These are phyloP conservation scores for Curvularia eragrostidis DNA, from an alignment of 2,329 filamentous ascomycete species.

Conservation along the genomic window DNA sequence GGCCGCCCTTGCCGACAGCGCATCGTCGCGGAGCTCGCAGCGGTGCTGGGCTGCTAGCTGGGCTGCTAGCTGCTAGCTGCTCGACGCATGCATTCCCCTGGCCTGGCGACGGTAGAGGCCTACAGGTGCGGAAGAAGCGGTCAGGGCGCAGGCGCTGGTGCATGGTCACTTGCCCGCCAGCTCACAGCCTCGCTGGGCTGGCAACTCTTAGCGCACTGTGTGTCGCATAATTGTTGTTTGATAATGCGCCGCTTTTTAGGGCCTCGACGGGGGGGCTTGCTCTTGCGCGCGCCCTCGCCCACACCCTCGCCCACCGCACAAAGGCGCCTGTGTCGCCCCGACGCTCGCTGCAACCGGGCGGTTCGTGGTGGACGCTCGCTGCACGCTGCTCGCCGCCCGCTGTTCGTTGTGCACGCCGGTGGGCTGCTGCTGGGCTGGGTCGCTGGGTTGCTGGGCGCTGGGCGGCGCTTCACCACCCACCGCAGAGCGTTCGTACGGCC, in stretches of 20 bases:
- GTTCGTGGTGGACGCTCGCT: constrained; percentile 2
- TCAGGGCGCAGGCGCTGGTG: constrained; percentile 26
- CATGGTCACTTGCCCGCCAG: constrained; percentile 32
- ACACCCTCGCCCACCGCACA: not conserved
- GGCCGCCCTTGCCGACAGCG: constrained; percentile 31
- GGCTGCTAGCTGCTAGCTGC: constrained; percentile 11
- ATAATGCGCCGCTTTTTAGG: constrained; percentile 29
- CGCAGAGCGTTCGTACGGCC: constrained; percentile 8
- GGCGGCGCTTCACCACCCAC: constrained; percentile 12
- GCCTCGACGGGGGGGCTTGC: not conserved
- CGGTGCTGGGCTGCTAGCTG: too few relatives aligned
- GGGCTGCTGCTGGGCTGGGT: constrained; percentile 5
- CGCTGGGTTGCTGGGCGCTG: not conserved
- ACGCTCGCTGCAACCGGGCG: not conserved
- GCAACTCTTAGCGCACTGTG: constrained; percentile 30
- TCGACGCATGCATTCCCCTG: constrained; percentile 34
- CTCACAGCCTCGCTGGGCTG: constrained; percentile 34
- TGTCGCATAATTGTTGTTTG: constrained; percentile 37
- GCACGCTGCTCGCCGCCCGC: too few relatives aligned
- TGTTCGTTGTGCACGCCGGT: constrained; percentile 4
- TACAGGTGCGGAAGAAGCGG: constrained; percentile 32
- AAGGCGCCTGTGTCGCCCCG: not conserved
- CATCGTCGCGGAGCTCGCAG: constrained; percentile 16
- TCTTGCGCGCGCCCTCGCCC: not conserved
- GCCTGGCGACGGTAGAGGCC: constrained; percentile 27